A percentile compares a stretch with the other conserved stretches of the same genome.
These are phyloP conservation scores for Pseudocercospora vitis DNA, from an alignment of 2,329 filamentous ascomycete genomes.

Conservation along the genomic window DNA sequence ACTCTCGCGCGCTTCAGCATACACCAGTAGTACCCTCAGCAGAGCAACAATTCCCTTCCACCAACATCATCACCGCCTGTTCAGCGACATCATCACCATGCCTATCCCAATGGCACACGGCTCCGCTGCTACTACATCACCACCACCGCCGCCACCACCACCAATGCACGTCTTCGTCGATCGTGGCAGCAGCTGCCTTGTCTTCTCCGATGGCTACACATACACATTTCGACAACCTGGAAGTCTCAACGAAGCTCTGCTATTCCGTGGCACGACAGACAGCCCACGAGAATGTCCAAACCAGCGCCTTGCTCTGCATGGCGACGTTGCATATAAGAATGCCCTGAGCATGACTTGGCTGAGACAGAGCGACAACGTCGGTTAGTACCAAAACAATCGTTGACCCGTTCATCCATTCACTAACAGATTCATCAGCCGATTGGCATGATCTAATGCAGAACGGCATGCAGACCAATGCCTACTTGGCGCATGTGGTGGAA, in stretches of 20 bases:
- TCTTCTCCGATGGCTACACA: constrained; percentile 2
- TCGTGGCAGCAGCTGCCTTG: neutral
- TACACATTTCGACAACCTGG: neutral
- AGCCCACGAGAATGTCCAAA: neutral
- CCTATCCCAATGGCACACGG: neutral
- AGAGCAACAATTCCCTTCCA: no score
- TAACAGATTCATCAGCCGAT: constrained; percentile 2
- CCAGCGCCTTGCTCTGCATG: neutral
- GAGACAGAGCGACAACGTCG: neutral
- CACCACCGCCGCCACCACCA: neutral
- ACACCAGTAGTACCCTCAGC: no score
- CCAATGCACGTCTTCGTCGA: neutral
- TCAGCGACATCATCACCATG: neutral
- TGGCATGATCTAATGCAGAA: neutral
- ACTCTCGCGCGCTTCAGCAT: no score
- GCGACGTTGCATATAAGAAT: neutral
- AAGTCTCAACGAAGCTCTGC: neutral
- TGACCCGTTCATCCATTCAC: neutral
- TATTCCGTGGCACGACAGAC: neutral
- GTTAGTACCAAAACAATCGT: constrained; percentile 1
- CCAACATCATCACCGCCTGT: no score
- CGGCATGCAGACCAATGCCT: constrained; percentile 3
- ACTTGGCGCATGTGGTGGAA: constrained; percentile 2
- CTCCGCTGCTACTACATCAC: neutral
- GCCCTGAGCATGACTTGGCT: neutral